Evolutionary conservation across 179 eudicot species (phyloP), one percentile per base, ranked within the genome.

Genomic region (Beta lomatogona): DNA sequence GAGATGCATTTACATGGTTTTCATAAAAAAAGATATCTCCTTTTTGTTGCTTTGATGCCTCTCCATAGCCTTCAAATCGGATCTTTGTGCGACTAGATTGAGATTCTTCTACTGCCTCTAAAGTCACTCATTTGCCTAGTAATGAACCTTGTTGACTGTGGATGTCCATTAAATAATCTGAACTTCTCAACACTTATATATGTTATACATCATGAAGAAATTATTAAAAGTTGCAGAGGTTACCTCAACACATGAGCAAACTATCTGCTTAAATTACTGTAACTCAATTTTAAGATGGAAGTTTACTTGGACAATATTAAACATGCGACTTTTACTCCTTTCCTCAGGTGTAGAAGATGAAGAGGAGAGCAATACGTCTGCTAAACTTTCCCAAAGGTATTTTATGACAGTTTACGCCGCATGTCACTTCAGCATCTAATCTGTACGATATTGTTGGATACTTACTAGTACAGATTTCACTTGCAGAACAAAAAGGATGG

Each of bases 401-500:
- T 55, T 64, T 67, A 3, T 9, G 75, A 9, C 50, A 8, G 19
- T 46, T 53, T 61, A 8, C 19, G 64, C 28, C 15, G 50, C 15
- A 1, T 76, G 9, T 69, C 41, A 8, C n/a, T 22, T 41, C 22
- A 36, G 28, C 18, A 36, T 22, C 67, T n/a, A 63, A 28, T 63
- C 67, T 3, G 0, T 45, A 76, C 72, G 31, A 9, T 36, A 55
- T 74, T n/a, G 31, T 36, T 21, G 25, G 41, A 18, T 57, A 55
- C 75, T 82, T 14, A 73, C 21, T 36, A 44, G 52, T 75, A 58
- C 53, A 5, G 28, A 8, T 5, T 70, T 78, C 10, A 41, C 67
- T 72, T 86, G 80, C 92, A 94, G 97, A 87, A 87, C 93, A 9
- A 93, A 94, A 80, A 87, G 98, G 76, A 87, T 90, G 94, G 88